A percentile compares a stretch with the other conserved stretches of the same genome.
phyloP scores from a whole-genome alignment of 129 eudicot genomes.

The Silybum marianum region DNA sequence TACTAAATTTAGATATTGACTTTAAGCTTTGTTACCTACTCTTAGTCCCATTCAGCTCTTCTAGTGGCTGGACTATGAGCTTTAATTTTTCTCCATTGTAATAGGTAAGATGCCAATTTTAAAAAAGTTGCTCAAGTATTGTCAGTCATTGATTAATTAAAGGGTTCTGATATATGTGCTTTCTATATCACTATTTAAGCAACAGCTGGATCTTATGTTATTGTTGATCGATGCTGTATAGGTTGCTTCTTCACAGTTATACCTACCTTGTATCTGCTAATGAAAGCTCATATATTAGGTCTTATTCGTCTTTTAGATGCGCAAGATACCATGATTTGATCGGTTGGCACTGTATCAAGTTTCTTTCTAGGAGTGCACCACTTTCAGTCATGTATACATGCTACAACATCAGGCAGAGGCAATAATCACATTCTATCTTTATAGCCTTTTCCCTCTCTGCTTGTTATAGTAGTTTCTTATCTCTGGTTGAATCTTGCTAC shows the following conservation, averaged over 20 bases:
- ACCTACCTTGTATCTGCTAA: not conserved
- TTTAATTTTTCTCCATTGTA: not conserved
- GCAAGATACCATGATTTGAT: not conserved
- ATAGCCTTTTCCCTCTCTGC: not conserved
- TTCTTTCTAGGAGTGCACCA: not conserved
- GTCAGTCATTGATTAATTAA: not conserved
- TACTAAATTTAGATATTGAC: not conserved
- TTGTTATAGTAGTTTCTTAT: not conserved
- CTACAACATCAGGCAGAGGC: not conserved
- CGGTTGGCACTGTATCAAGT: not conserved
- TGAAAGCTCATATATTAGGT: not conserved
- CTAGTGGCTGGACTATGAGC: not conserved
- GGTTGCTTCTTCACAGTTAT: constrained; percentile 2
- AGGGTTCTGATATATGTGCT: constrained; percentile 12
- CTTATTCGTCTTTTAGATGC: not conserved
- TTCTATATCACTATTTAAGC: not conserved
- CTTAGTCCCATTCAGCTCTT: constrained; percentile 6
- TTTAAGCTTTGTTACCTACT: not conserved
- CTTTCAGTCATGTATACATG: not conserved
- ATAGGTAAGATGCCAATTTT: not conserved
- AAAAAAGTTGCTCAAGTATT: not conserved
- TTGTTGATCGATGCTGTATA: not conserved
- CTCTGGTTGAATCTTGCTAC: not conserved
- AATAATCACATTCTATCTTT: not conserved
- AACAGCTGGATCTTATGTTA: constrained; percentile 3